A percentile compares a stretch with the other conserved stretches of the same genome.
These are phyloP conservation scores for Skeletonema grethae DNA, from an alignment of 108 stramenopile species.

Conservation along the genomic window DNA sequence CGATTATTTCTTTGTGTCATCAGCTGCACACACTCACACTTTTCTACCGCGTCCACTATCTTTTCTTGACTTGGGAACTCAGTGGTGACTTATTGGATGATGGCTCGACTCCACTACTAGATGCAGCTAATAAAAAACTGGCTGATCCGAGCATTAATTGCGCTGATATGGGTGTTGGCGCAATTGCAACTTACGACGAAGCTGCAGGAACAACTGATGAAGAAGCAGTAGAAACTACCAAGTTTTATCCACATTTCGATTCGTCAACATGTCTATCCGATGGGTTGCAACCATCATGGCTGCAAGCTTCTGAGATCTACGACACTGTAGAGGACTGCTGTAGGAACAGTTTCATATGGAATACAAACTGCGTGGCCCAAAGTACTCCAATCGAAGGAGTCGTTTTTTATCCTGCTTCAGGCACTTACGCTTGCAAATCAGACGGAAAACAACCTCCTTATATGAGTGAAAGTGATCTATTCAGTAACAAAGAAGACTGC, in stretches of 20 bases:
- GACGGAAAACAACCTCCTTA: slow-evolving; percentile 2
- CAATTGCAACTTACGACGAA: background rate
- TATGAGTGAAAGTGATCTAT: background rate
- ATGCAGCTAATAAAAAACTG: slow-evolving; percentile 27
- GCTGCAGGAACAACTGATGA: background rate
- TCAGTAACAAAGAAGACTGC: background rate
- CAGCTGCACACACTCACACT: too few species aligned
- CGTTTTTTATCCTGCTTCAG: background rate
- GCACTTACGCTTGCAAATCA: background rate
- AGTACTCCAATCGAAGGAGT: background rate
- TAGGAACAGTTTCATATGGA: background rate
- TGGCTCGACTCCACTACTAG: slow-evolving; percentile 31
- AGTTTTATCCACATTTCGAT: background rate
- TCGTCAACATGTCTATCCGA: background rate
- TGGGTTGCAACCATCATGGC: background rate
- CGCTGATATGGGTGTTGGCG: slow-evolving; percentile 9
- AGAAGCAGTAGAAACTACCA: background rate
- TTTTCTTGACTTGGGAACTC: too few species aligned
- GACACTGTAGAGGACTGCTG: background rate
- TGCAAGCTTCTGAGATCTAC: background rate
- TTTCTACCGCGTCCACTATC: too few species aligned
- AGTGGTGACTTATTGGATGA: slow-evolving; percentile 17
- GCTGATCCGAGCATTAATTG: slow-evolving; percentile 21
- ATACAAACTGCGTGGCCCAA: background rate
- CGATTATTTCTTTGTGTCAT: too few species aligned